Conservation (phyloP, 2,329 filamentous ascomycete species). For the Ophiostoma quercus region DNA sequence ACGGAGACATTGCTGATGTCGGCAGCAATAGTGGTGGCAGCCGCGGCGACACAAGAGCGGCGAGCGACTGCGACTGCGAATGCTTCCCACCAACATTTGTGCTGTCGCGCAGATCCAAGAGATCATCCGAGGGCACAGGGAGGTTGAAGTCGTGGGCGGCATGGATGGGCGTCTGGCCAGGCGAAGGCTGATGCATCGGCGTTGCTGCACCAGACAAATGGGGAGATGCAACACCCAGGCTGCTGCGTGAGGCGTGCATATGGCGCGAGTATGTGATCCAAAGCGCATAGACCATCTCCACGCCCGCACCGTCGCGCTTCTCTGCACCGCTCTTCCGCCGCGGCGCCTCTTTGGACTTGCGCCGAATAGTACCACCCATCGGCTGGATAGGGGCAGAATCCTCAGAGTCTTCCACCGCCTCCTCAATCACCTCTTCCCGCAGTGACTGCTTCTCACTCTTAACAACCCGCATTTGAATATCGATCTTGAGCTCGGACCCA, state of each 20-base stretch:
- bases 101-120: slow-evolving; percentile 28
- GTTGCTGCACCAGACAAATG: slow-evolving; percentile 60
- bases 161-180: slow-evolving; percentile 61
- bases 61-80: slow-evolving; percentile 38
- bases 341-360: neutral
- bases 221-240: slow-evolving; percentile 58
- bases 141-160: slow-evolving; percentile 52
- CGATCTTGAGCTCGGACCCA: slow-evolving; percentile 85
- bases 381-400: neutral
- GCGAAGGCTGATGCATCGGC: slow-evolving; percentile 71
- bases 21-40: slow-evolving; percentile 10
- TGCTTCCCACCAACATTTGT: slow-evolving; percentile 35
- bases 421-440: slow-evolving; percentile 57
- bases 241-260: slow-evolving; percentile 67
- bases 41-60: slow-evolving; percentile 3
- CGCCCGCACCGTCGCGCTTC: neutral
- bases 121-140: slow-evolving; percentile 38
- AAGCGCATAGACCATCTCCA: slow-evolving; percentile 82
- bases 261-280: slow-evolving; percentile 98
- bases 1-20: neutral
- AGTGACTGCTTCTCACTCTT: slow-evolving; percentile 69
- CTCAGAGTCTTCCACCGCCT: slow-evolving; percentile 29
- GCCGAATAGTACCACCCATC: neutral
- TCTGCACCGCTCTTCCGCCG: slow-evolving; percentile 6
- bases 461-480: slow-evolving; percentile 94